Conservation (phyloP, 2,329 filamentous ascomycete genomes). For the Ceratocystis harringtonii region DNA sequence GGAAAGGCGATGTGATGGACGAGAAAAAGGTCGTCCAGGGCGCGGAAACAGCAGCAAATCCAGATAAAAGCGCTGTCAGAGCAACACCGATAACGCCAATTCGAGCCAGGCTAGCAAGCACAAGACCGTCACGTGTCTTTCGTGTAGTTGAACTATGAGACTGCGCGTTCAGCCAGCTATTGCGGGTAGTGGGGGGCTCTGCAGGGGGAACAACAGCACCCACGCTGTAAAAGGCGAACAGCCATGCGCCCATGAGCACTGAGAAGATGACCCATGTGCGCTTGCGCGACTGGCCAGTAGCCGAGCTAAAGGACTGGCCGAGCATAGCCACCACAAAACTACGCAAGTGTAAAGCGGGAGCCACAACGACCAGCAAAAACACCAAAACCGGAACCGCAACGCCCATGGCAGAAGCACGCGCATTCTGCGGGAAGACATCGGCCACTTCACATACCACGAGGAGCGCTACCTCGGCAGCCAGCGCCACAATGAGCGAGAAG, state of each 20-base stretch:
- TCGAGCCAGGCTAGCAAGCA: constrained; percentile 45
- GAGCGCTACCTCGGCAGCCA: constrained; percentile 64
- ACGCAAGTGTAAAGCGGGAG: constrained; percentile 67
- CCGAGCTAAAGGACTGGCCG: constrained; percentile 42
- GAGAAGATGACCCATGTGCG: constrained; percentile 46
- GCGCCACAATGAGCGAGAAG: constrained; percentile 62
- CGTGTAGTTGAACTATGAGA: constrained; percentile 14
- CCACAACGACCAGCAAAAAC: constrained; percentile 55
- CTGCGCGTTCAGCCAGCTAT: constrained; percentile 12
- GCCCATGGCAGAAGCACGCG: constrained; percentile 51
- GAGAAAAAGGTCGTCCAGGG: constrained; percentile 67
- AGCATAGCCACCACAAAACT: constrained; percentile 37
- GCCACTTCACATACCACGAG: constrained; percentile 74
- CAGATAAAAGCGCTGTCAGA: constrained; percentile 74
- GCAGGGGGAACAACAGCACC: constrained; percentile 44
- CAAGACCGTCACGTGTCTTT: constrained; percentile 24
- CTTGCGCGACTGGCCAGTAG: constrained; percentile 10
- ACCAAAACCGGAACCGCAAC: constrained; percentile 57
- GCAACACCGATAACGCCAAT: constrained; percentile 76
- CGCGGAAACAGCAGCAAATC: constrained; percentile 76
- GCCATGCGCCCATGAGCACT: constrained; percentile 50
- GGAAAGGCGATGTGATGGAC: constrained; percentile 33
- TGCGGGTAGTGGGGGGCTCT: constrained; percentile 18
- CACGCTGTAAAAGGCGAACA: constrained; percentile 62
- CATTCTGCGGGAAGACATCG: constrained; percentile 52